These are phyloP conservation scores for Casuarina glauca DNA, from an alignment of 306 rosid genomes.

Conservation along the genomic window DNA sequence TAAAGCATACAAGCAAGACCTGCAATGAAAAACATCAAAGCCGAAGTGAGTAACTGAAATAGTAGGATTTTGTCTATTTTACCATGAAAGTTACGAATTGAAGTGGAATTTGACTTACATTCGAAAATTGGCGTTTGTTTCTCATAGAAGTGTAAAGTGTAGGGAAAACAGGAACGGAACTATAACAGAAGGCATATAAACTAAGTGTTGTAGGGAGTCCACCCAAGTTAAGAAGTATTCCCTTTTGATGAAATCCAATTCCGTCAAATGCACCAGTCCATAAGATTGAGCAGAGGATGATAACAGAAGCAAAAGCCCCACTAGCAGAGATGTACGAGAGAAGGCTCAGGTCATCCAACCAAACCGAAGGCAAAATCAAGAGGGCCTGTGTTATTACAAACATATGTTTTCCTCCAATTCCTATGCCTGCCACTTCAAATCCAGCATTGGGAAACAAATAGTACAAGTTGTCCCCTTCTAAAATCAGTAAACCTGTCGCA, in stretches of 20 bases:
- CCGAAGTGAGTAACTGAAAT: conserved; percentile 36
- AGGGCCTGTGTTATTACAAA: too few relatives aligned
- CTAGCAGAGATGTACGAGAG: conserved; percentile 82
- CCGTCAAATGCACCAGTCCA: too few relatives aligned
- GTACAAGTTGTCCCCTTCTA: too few relatives aligned
- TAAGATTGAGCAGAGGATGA: not conserved
- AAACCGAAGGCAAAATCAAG: too few relatives aligned
- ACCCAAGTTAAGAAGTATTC: too few relatives aligned
- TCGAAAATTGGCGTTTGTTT: conserved; percentile 66
- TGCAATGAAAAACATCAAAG: too few relatives aligned
- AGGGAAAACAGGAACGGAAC: conserved; percentile 88
- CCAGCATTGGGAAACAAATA: too few relatives aligned
- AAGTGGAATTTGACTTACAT: conserved; percentile 44
- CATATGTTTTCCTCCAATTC: too few relatives aligned
- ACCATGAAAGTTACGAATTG: not conserved
- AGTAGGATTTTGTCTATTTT: conserved; percentile 42
- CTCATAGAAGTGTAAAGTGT: conserved; percentile 74
- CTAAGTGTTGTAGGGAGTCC: conserved; percentile 15
- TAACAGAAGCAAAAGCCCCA: conserved; percentile 66
- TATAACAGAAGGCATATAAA: conserved; percentile 74
- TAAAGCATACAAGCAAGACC: not conserved
- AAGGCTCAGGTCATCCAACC: conserved; percentile 28
- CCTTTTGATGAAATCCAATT: too few relatives aligned
- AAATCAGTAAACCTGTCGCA: too few relatives aligned
- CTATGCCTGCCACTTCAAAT: too few relatives aligned